Conservation (phyloP, 495 filamentous ascomycete species). For the Evansstolkia leycettana region DNA sequence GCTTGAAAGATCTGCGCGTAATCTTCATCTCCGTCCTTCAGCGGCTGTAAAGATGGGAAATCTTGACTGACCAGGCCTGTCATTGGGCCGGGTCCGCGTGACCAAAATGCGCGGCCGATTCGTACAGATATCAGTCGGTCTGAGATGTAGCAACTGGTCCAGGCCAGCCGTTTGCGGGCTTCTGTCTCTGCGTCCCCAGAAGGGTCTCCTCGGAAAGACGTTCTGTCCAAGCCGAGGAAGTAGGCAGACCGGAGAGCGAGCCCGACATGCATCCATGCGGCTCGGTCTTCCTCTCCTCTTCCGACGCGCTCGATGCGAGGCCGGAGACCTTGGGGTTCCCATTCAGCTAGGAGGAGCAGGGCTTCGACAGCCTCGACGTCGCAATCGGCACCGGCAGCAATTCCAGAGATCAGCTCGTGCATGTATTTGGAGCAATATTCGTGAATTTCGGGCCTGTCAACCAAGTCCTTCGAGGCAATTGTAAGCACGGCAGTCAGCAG, state of each 20-base stretch:
- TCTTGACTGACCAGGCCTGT: slow-evolving; percentile 47
- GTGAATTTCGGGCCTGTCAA: slow-evolving; percentile 42
- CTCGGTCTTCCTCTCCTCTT: slow-evolving; percentile 52
- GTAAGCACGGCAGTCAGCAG: slow-evolving; percentile 50
- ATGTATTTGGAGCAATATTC: slow-evolving; percentile 51
- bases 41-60: slow-evolving; percentile 46
- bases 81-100: slow-evolving; percentile 50
- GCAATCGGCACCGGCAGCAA: slow-evolving; percentile 46
- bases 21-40: slow-evolving; percentile 42
- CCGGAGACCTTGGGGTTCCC: slow-evolving; percentile 48
- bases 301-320: slow-evolving; percentile 41
- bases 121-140: slow-evolving; percentile 53
- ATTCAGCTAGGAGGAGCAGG: slow-evolving; percentile 49
- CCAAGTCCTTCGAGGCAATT: slow-evolving; percentile 48
- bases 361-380: slow-evolving; percentile 55
- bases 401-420: slow-evolving; percentile 46
- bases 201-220: slow-evolving; percentile 38
- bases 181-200: slow-evolving; percentile 37
- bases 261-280: slow-evolving; percentile 59
- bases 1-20: slow-evolving; percentile 52
- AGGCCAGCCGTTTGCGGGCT: slow-evolving; percentile 45
- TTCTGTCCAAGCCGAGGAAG: slow-evolving; percentile 46
- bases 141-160: slow-evolving; percentile 54
- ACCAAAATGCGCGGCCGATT: slow-evolving; percentile 54
- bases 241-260: slow-evolving; percentile 52